Conservation (phyloP, 164 flowering plant species). For the Berberis vulgaris region DNA sequence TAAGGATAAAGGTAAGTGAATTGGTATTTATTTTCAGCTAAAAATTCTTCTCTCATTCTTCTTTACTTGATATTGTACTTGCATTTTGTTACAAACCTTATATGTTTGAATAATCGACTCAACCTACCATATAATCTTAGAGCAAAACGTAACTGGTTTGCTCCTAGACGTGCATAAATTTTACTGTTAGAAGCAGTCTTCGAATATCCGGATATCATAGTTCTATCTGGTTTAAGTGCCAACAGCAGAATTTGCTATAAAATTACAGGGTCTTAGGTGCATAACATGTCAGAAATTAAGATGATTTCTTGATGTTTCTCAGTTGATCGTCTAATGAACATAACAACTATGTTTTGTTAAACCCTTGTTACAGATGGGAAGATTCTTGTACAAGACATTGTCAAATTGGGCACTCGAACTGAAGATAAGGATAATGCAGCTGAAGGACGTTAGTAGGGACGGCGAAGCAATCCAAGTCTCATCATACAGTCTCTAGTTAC, state of each 20-base stretch:
- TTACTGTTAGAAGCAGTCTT: background rate
- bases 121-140: background rate
- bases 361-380: slow-evolving; percentile 12
- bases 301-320: background rate
- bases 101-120: no score
- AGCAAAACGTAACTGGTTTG: background rate
- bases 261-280: background rate
- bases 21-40: no score
- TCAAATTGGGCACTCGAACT: slow-evolving; percentile 11
- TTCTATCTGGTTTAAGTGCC: background rate
- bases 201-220: background rate
- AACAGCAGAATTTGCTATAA: background rate
- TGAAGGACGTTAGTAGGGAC: slow-evolving; percentile 8
- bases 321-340: background rate
- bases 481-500: no score
- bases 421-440: slow-evolving; percentile 1
- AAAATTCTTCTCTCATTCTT: no score
- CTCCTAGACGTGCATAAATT: background rate
- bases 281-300: background rate
- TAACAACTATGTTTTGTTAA: background rate
- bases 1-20: no score
- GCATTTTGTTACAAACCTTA: no score
- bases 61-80: no score
- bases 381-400: slow-evolving; percentile 15
- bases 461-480: no score